Evolutionary conservation across 1,284 basidiomycete species (phyloP), one percentile per base, ranked within the genome.

Genomic region (Xerocomus amazonicus): DNA sequence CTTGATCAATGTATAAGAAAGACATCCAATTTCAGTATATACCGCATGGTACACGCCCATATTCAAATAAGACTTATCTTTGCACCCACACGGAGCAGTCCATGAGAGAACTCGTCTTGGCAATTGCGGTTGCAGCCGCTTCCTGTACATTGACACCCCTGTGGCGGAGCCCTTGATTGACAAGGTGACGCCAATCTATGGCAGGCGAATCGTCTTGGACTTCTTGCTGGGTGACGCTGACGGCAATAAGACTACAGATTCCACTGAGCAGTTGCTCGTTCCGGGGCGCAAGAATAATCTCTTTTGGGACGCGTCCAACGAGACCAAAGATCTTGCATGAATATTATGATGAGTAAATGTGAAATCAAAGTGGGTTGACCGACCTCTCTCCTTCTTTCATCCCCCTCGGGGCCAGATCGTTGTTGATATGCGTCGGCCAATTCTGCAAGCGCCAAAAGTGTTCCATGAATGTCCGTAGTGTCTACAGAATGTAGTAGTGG

Each of bases 261-360:
- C 90, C 84, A 40, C 80, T 73, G 8, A 90, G 80, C 34, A 96
- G 73, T 33, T 89, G 77, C 34, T 89, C 85, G 52, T 89, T 88
- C 43, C 89, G 80, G 45, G 83, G 73, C 2, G 83, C 82, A 43
- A 83, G 73, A n/a, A 94, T 68, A 4, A 77, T 61, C 56, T 73
- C 68, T 58, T 80, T 67, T 0, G 86, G 76, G 12, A 94, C 73
- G 17, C 62, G 66, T 10, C 71, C 63, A 23, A 91, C 69, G 51
- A 76, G 70, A 41, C 68, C 64, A 61, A 90, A 91, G 34, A 81
- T 77, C 86, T 84, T 52, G 26, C 7, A 39, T 29, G 2, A 9
- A 41, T 17, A 14, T 31, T n/a, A 13, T 12, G 44, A 48, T 54
- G 33, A 54, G 41, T 13, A 32, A 32, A 40, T 17, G 29, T 42